These are phyloP conservation scores for Santalum album DNA, from an alignment of 164 flowering plant species.

Conservation along the genomic window DNA sequence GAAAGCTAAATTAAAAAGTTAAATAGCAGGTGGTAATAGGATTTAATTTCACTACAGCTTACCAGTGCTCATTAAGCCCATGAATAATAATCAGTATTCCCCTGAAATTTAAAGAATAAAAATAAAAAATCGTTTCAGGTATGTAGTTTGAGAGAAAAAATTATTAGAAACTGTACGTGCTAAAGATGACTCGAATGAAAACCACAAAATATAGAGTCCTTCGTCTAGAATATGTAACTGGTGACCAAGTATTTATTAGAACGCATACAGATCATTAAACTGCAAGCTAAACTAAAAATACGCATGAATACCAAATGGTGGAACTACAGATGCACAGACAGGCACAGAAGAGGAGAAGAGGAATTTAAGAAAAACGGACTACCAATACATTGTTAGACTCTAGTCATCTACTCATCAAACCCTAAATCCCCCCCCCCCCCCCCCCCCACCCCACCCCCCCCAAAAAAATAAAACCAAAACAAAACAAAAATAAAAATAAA, in stretches of 20 bases:
- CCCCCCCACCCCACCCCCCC: too few species aligned
- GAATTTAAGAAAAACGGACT: too few species aligned
- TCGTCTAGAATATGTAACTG: constrained; percentile 4
- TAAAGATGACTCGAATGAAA: constrained; percentile 3
- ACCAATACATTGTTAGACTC: too few species aligned
- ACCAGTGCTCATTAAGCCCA: constrained; percentile 99
- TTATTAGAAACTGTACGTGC: constrained; percentile 1
- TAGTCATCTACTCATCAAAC: too few species aligned
- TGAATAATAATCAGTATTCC: constrained; percentile 81
- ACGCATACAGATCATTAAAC: neutral
- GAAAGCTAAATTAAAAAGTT: too few species aligned
- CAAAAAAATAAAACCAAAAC: too few species aligned
- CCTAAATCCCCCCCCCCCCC: too few species aligned
- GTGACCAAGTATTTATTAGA: constrained; percentile 4
- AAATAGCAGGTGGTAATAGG: neutral
- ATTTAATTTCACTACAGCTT: constrained; percentile 5
- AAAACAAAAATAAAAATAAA: too few species aligned
- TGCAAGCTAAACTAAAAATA: neutral
- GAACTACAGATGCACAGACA: too few species aligned
- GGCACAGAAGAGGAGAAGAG: too few species aligned
- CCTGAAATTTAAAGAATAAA: constrained; percentile 38
- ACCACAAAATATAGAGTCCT: constrained; percentile 4
- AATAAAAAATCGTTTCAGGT: too few species aligned
- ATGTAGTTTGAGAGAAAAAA: too few species aligned
- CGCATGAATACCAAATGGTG: neutral